phyloP scores from a whole-genome alignment of 371 early-diverging fungal species.

The Apophysomyces sp. region DNA sequence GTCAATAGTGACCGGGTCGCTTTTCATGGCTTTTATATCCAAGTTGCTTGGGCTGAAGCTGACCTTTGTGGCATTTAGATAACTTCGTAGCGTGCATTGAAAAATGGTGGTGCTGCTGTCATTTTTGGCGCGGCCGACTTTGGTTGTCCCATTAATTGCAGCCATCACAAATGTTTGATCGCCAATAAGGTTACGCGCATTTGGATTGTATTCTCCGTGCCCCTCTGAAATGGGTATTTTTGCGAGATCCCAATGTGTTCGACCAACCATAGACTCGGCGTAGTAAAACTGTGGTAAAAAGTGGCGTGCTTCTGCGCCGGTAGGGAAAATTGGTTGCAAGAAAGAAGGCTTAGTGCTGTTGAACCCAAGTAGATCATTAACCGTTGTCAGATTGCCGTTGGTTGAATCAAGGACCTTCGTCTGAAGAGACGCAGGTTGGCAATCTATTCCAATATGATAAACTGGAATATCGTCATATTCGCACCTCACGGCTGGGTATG shows the following conservation, averaged over 20 bases:
- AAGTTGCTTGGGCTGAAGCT: background rate
- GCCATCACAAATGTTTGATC: constrained; percentile 15
- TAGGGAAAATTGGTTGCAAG: background rate
- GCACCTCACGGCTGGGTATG: constrained; percentile 5
- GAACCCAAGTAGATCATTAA: constrained; percentile 1
- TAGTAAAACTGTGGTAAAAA: constrained; percentile 8
- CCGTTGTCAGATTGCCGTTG: constrained; percentile 5
- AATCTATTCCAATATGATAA: background rate
- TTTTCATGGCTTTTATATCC: background rate
- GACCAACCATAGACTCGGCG: constrained; percentile 13
- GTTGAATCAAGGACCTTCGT: constrained; percentile 7
- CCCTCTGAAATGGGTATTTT: background rate
- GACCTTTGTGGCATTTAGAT: constrained; percentile 3
- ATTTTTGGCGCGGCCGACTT: background rate
- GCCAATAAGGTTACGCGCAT: constrained; percentile 2
- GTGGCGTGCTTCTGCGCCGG: background rate
- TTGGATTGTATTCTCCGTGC: background rate
- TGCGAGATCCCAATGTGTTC: constrained; percentile 5
- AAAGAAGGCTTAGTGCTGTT: background rate
- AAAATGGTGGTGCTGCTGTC: background rate
- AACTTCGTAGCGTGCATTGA: constrained; percentile 8
- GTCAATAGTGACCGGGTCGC: constrained; percentile 1
- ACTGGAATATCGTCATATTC: background rate
- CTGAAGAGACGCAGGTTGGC: constrained; percentile 4
- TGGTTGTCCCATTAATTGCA: background rate